A percentile compares a stretch with the other conserved stretches of the same genome.
These are phyloP conservation scores for Botrytis fabae DNA, from an alignment of 2,329 filamentous ascomycete species.

Conservation along the genomic window DNA sequence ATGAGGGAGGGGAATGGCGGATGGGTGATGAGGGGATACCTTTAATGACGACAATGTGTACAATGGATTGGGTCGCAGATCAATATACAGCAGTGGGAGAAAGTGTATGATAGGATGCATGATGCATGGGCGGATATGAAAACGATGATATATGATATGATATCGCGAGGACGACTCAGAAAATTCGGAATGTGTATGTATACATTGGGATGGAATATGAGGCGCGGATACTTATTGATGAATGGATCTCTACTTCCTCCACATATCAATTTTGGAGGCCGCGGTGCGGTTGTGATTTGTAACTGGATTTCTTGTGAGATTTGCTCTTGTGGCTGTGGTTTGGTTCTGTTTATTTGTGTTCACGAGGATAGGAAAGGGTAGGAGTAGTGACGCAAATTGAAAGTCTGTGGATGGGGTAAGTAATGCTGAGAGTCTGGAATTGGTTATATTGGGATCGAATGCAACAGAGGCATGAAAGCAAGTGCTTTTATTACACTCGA, in stretches of 20 bases:
- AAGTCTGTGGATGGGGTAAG: background rate
- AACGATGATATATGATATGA: slow-evolving; percentile 1
- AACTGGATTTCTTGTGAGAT: background rate
- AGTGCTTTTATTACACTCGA: background rate
- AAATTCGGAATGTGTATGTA: slow-evolving; percentile 4
- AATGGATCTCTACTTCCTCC: slow-evolving; percentile 25
- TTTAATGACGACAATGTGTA: slow-evolving; percentile 12
- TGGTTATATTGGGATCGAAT: background rate
- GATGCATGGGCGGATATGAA: background rate
- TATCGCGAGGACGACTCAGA: background rate
- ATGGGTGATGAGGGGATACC: background rate
- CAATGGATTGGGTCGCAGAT: slow-evolving; percentile 4
- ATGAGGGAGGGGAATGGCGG: background rate
- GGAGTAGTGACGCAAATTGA: background rate
- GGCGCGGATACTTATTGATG: slow-evolving; percentile 16
- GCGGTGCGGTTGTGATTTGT: background rate
- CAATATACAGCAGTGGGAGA: background rate
- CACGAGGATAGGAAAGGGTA: too few relatives aligned
- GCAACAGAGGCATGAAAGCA: background rate
- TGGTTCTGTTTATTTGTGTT: background rate
- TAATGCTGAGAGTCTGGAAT: background rate
- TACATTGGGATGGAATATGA: slow-evolving; percentile 8
- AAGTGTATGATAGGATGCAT: slow-evolving; percentile 10
- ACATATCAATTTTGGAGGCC: background rate
- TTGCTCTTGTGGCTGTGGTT: background rate